Conservation (phyloP, 2,329 filamentous ascomycete genomes). For the Lachnellula arida region DNA sequence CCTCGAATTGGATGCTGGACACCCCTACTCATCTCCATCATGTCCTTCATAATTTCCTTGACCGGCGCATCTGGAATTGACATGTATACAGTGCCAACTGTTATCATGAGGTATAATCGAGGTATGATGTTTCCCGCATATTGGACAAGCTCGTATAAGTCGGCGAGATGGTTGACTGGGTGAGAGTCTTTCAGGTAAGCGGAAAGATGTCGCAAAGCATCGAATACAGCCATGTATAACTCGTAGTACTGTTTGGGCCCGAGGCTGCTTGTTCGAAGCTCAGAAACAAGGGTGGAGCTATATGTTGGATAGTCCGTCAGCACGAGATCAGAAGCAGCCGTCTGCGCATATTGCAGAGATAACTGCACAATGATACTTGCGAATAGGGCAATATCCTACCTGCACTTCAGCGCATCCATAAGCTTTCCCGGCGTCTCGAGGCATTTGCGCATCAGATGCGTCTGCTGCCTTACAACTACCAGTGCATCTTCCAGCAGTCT, state of each 20-base stretch:
- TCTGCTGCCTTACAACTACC: constrained; percentile 94
- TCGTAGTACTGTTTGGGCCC: constrained; percentile 99
- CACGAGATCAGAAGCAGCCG: constrained; percentile 17
- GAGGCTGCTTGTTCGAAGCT: constrained; percentile 91
- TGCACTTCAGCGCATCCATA: constrained; percentile 99
- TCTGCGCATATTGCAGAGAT: constrained; percentile 8
- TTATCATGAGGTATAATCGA: constrained; percentile 97
- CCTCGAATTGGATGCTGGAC: constrained; percentile 96
- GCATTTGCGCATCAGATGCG: constrained; percentile 93
- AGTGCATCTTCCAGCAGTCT: constrained; percentile 96
- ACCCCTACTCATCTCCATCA: constrained; percentile 99
- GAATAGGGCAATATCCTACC: constrained; percentile 53
- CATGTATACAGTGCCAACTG: constrained; percentile 98
- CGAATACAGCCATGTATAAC: constrained; percentile 98
- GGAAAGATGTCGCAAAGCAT: constrained; percentile 92
- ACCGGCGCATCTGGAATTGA: constrained; percentile 95
- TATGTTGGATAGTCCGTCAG: constrained; percentile 26
- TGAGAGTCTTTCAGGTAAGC: constrained; percentile 97
- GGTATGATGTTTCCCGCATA: constrained; percentile 98
- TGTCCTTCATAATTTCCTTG: constrained; percentile 99
- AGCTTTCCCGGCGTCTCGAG: constrained; percentile 96
- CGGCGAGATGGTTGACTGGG: constrained; percentile 94
- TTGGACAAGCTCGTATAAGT: constrained; percentile 95
- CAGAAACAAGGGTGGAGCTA: constrained; percentile 96
- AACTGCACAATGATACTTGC: constrained; percentile 3